phyloP scores from a whole-genome alignment of 2,329 filamentous ascomycete genomes.

The Sporothrix schenckii region DNA sequence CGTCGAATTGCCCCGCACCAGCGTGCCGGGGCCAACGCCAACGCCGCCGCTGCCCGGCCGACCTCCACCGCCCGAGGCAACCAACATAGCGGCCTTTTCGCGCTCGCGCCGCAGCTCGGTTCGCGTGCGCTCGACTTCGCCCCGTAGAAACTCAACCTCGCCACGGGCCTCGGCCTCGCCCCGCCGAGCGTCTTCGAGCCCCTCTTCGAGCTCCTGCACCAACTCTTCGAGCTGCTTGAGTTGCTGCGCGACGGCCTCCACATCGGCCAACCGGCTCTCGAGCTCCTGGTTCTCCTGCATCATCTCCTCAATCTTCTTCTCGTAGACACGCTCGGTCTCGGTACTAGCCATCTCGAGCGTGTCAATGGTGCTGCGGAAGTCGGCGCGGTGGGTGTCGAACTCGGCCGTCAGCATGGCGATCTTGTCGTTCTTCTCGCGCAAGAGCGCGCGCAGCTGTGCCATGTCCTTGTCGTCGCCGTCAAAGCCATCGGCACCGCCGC shows the following conservation, averaged over 20 bases:
- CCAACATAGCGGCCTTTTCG: conserved; percentile 70
- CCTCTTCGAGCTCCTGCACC: conserved; percentile 95
- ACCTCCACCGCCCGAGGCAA: conserved; percentile 35
- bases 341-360: conserved; percentile 93
- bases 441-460: conserved; percentile 73
- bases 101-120: conserved; percentile 85
- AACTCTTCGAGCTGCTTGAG: conserved; percentile 94
- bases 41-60: conserved; percentile 27
- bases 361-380: conserved; percentile 96
- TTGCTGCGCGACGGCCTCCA: conserved; percentile 86
- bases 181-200: conserved; percentile 87
- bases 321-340: conserved; percentile 94
- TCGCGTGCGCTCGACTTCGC: conserved; percentile 89
- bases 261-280: conserved; percentile 81
- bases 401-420: conserved; percentile 90
- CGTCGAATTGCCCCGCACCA: conserved; percentile 2
- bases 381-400: conserved; percentile 91
- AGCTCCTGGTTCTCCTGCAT: conserved; percentile 81
- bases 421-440: conserved; percentile 96
- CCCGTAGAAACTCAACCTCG: conserved; percentile 92
- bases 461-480: conserved; percentile 53
- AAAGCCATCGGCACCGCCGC: conserved; percentile 40
- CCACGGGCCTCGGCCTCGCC: conserved; percentile 94
- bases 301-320: conserved; percentile 85
- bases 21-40: conserved; percentile 2